A percentile compares a stretch with the other conserved stretches of the same genome.
These are phyloP conservation scores for Penicillium nucicola DNA, from an alignment of 495 filamentous ascomycete genomes.

Conservation along the genomic window DNA sequence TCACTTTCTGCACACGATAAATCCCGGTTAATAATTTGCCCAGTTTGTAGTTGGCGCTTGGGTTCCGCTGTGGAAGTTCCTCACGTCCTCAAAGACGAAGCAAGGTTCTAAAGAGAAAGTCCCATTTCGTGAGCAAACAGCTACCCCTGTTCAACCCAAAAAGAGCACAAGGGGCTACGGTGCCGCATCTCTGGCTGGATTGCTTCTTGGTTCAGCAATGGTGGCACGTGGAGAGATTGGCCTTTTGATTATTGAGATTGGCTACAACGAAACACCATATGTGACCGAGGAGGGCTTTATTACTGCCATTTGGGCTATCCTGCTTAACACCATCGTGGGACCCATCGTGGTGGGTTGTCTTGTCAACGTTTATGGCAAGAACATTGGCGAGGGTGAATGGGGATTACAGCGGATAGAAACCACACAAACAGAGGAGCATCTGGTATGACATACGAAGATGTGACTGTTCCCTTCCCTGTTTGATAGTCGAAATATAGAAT, in stretches of 20 bases:
- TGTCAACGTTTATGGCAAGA: constrained; percentile 33
- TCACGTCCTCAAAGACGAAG: too few relatives aligned
- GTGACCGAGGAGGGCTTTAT: constrained; percentile 50
- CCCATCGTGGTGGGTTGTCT: constrained; percentile 62
- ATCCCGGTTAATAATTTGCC: not conserved
- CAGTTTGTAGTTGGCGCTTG: constrained; percentile 32
- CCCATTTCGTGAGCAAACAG: not conserved
- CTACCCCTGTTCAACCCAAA: not conserved
- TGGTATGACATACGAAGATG: too few relatives aligned
- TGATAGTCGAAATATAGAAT: too few relatives aligned
- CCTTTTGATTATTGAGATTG: constrained; percentile 68
- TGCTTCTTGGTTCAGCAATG: constrained; percentile 61
- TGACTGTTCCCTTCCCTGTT: too few relatives aligned
- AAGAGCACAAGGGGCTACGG: constrained; percentile 4
- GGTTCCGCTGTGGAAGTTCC: constrained; percentile 23
- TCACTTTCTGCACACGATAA: too few relatives aligned
- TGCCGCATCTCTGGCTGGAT: constrained; percentile 42
- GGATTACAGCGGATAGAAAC: constrained; percentile 14
- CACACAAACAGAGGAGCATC: too few relatives aligned
- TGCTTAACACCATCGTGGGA: constrained; percentile 71
- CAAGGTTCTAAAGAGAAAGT: too few relatives aligned
- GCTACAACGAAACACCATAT: constrained; percentile 39
- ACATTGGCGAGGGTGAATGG: constrained; percentile 26
- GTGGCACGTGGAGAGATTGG: constrained; percentile 76
- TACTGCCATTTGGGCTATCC: constrained; percentile 68